phyloP scores from a whole-genome alignment of 371 early-diverging fungal species.

The Rhizopus delemar region DNA sequence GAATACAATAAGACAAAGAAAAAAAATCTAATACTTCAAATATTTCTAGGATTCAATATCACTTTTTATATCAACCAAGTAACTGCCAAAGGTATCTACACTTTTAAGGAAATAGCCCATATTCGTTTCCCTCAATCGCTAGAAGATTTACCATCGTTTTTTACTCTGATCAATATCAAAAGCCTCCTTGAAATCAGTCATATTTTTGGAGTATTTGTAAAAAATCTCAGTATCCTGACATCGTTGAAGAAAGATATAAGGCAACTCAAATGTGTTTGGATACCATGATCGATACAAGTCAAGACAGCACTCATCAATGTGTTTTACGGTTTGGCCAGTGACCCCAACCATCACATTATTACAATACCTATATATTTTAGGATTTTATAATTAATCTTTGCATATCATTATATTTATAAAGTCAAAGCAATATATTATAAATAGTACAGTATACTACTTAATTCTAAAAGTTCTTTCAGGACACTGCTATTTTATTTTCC shows the following conservation, averaged over 20 bases:
- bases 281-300: slow-evolving; percentile 7
- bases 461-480: too few species aligned
- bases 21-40: not conserved
- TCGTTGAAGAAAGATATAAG: slow-evolving; percentile 5
- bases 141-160: slow-evolving; percentile 19
- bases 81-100: slow-evolving; percentile 18
- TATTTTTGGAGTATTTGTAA: slow-evolving; percentile 11
- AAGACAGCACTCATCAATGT: slow-evolving; percentile 13
- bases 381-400: slow-evolving; percentile 10
- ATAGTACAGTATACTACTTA: slow-evolving; percentile 9
- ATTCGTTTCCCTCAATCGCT: slow-evolving; percentile 22
- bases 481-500: too few species aligned
- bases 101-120: slow-evolving; percentile 17
- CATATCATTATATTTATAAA: slow-evolving; percentile 12
- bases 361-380: too few species aligned
- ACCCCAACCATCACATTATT: too few species aligned
- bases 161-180: slow-evolving; percentile 18
- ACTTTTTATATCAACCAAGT: slow-evolving; percentile 12
- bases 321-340: slow-evolving; percentile 16
- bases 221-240: slow-evolving; percentile 5
- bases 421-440: slow-evolving; percentile 7
- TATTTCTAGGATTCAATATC: slow-evolving; percentile 17
- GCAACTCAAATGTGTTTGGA: slow-evolving; percentile 5
- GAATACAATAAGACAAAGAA: not conserved
- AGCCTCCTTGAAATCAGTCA: slow-evolving; percentile 7